phyloP scores from a whole-genome alignment of 352 stramenopile genomes.

The Pythium aristosporum region DNA sequence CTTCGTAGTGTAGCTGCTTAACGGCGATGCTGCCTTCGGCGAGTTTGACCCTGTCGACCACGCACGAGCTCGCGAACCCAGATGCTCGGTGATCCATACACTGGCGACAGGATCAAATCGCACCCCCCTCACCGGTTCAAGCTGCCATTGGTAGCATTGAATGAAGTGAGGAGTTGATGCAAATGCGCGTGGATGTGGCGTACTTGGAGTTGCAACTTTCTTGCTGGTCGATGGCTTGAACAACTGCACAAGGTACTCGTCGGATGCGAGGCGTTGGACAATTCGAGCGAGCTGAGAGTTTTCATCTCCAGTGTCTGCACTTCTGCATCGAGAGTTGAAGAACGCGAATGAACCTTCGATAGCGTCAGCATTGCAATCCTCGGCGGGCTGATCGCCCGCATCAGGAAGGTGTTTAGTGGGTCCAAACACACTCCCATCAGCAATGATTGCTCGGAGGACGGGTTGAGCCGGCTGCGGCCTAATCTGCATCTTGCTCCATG shows the following conservation, averaged over 20 bases:
- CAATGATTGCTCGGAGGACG: background rate
- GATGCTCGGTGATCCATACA: background rate
- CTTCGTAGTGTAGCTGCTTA: background rate
- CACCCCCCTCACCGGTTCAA: slow-evolving; percentile 2
- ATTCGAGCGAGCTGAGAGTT: slow-evolving; percentile 38
- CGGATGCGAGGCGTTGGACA: slow-evolving; percentile 26
- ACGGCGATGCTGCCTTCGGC: background rate
- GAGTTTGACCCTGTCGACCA: background rate
- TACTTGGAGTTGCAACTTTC: background rate
- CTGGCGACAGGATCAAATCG: background rate
- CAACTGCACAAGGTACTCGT: slow-evolving; percentile 40
- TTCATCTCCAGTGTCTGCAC: slow-evolving; percentile 22
- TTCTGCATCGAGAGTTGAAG: background rate
- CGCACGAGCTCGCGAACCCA: background rate
- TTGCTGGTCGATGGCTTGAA: slow-evolving; percentile 19
- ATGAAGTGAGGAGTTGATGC: slow-evolving; percentile 42
- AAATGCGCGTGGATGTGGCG: slow-evolving; percentile 7
- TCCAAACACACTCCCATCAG: too few relatives aligned
- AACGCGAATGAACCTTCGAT: slow-evolving; percentile 2
- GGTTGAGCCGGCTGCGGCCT: background rate
- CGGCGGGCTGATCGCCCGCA: background rate
- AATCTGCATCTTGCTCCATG: background rate
- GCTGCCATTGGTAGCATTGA: slow-evolving; percentile 36
- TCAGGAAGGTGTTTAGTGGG: too few relatives aligned
- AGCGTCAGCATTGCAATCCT: background rate